Base-by-base conservation (phyloP, 1,284 basidiomycete genomes). In the Trichosporon sp. region DNA sequence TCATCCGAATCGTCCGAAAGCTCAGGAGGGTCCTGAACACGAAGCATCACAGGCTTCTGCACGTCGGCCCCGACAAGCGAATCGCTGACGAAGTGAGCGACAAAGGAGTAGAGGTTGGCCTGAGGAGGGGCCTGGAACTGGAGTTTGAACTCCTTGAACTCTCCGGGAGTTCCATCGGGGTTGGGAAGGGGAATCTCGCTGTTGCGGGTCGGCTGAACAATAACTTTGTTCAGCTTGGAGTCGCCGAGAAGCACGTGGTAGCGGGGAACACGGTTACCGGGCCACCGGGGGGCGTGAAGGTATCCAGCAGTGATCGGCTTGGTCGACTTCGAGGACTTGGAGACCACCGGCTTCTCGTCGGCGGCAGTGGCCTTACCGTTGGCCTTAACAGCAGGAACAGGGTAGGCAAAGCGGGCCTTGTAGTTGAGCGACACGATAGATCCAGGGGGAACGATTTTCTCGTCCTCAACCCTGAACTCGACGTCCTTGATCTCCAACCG, bases 231-330 rank as follows among this genome's bases (percentile, higher is more conserved):
- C 16, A 90, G 88, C 84, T 97, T 97, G 73, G 92, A 90, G 80
- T 99, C 97, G 2, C 92, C 93, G 38, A 97, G 88, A 51, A 98
- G 88, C 67, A 96, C 87, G 91, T 92, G 94, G 92, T 92, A 97
- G n/a, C 89, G 87, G 0, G 94, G 92, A 80, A 91, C 92, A 66
- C 92, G 92, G 74, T 90, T 87, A 90, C 88, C 88, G 68, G 94
- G 92, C 92, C 94, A 98, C 80, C 89, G 88, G 1, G 97, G 96
- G 4, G 96, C 93, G 80, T 98, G 94, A 3, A 91, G 94, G 71
- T 87, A 90, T n/a, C 89, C 89, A 48, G 85, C 84, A 1, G 81
- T 82, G 26, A 84, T 82, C 19, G 86, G 86, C 11, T 86, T 85
- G 37, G 82, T 75, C 5, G 84, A 80, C 16, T 83, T 81, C 1